A percentile compares a stretch with the other conserved stretches of the same genome.
These are phyloP conservation scores for Blastomyces parvus DNA, from an alignment of 2,329 filamentous ascomycete species.

Conservation along the genomic window DNA sequence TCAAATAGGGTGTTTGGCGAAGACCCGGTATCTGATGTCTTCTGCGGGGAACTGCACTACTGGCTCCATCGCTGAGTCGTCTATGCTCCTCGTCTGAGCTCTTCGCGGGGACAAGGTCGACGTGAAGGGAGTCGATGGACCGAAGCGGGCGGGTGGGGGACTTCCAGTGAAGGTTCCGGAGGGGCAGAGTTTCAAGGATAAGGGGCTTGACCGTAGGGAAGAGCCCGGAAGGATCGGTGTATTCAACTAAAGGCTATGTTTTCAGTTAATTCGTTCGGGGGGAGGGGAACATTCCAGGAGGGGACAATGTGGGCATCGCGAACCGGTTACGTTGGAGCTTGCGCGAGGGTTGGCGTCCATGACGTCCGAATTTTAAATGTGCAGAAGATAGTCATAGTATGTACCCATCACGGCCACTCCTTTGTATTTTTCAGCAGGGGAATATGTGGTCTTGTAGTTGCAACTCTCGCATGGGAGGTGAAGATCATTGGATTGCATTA, in stretches of 20 bases:
- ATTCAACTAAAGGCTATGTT: slow-evolving; percentile 60
- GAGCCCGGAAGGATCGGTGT: slow-evolving; percentile 83
- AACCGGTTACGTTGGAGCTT: slow-evolving; percentile 67
- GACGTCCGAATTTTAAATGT: slow-evolving; percentile 16
- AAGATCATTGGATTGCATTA: neutral
- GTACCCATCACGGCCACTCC: neutral
- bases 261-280: slow-evolving; percentile 11
- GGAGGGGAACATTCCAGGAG: slow-evolving; percentile 7
- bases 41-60: slow-evolving; percentile 40
- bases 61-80: slow-evolving; percentile 30
- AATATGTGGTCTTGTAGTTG: neutral
- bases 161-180: slow-evolving; percentile 94
- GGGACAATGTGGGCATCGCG: slow-evolving; percentile 12
- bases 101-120: slow-evolving; percentile 67
- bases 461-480: neutral
- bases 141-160: slow-evolving; percentile 82
- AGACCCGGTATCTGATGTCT: slow-evolving; percentile 93
- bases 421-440: neutral
- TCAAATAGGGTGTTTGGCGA: slow-evolving; percentile 86
- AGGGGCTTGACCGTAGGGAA: slow-evolving; percentile 74
- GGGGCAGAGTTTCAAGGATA: slow-evolving; percentile 66
- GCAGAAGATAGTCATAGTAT: slow-evolving; percentile 10
- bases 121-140: slow-evolving; percentile 85
- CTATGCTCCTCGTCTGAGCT: slow-evolving; percentile 29
- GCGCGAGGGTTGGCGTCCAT: slow-evolving; percentile 39